phyloP scores from a whole-genome alignment of 2,329 filamentous ascomycete species.

The Thielaviopsis punctulata region DNA sequence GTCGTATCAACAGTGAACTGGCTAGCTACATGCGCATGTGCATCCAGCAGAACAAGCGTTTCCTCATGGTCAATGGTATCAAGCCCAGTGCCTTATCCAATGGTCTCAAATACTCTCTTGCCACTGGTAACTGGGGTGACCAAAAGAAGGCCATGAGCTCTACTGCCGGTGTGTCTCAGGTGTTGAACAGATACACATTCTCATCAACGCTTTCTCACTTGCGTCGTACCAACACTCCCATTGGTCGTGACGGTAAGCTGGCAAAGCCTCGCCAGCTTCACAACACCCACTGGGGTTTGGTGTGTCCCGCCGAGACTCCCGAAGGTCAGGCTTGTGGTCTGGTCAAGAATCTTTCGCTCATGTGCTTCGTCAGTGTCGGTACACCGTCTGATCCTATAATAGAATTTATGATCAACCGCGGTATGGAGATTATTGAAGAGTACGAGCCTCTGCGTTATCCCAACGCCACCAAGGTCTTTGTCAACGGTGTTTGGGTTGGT shows the following conservation, averaged over 20 bases:
- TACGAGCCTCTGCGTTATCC: conserved; percentile 76
- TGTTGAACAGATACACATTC: conserved; percentile 94
- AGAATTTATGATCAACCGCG: conserved; percentile 87
- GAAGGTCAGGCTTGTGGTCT: conserved; percentile 97
- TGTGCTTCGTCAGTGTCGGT: conserved; percentile 96
- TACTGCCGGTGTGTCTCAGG: conserved; percentile 93
- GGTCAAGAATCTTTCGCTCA: conserved; percentile 92
- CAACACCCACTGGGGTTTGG: conserved; percentile 96
- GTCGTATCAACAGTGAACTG: conserved; percentile 79
- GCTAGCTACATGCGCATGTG: conserved; percentile 82
- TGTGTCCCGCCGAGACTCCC: conserved; percentile 92
- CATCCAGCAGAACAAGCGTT: conserved; percentile 75
- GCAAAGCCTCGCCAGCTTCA: conserved; percentile 95
- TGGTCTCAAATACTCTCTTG: conserved; percentile 88
- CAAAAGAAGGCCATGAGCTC: conserved; percentile 95
- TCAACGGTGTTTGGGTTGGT: conserved; percentile 97
- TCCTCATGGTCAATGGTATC: conserved; percentile 79
- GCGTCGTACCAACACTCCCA: conserved; percentile 90
- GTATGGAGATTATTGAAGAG: conserved; percentile 94
- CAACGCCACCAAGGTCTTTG: conserved; percentile 91
- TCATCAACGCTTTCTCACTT: conserved; percentile 93
- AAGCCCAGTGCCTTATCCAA: conserved; percentile 85
- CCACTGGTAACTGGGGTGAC: conserved; percentile 97
- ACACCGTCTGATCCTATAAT: conserved; percentile 79
- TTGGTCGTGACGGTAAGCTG: conserved; percentile 93